phyloP scores from a whole-genome alignment of 2,329 filamentous ascomycete genomes.

The Hymenoscyphus fraxineus region DNA sequence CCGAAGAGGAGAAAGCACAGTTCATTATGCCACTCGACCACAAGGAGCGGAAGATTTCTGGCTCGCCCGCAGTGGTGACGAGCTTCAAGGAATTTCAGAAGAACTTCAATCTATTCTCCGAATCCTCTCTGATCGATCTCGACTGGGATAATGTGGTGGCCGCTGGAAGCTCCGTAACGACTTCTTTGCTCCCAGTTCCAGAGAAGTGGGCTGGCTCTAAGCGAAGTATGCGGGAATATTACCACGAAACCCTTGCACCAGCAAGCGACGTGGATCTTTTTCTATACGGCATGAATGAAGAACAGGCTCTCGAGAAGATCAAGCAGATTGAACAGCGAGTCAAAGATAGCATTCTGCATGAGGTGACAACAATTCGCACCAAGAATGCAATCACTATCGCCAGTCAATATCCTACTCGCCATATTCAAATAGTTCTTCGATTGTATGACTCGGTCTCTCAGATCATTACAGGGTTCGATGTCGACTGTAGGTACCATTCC shows the following conservation, averaged over 20 bases:
- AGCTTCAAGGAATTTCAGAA: conserved; percentile 67
- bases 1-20: conserved; percentile 54
- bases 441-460: conserved; percentile 82
- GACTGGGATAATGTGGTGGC: conserved; percentile 81
- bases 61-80: conserved; percentile 63
- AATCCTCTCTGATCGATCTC: conserved; percentile 69
- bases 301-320: conserved; percentile 78
- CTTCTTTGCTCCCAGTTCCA: conserved; percentile 70
- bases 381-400: conserved; percentile 86
- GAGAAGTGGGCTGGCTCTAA: conserved; percentile 59
- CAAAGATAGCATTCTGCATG: conserved; percentile 72
- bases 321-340: conserved; percentile 74
- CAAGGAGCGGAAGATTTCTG: conserved; percentile 57
- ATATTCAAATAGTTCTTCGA: conserved; percentile 79
- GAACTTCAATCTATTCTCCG: conserved; percentile 80
- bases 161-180: conserved; percentile 77
- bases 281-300: conserved; percentile 73
- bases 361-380: conserved; percentile 78
- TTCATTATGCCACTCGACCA: conserved; percentile 68
- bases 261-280: conserved; percentile 87
- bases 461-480: conserved; percentile 84
- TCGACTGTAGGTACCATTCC: conserved; percentile 56
- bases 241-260: conserved; percentile 75
- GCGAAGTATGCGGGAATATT: conserved; percentile 65
- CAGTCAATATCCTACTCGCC: conserved; percentile 77